These are phyloP conservation scores for Yamadazyma pseudoaaseri DNA, from an alignment of 1,139 yeast species.

Conservation along the genomic window DNA sequence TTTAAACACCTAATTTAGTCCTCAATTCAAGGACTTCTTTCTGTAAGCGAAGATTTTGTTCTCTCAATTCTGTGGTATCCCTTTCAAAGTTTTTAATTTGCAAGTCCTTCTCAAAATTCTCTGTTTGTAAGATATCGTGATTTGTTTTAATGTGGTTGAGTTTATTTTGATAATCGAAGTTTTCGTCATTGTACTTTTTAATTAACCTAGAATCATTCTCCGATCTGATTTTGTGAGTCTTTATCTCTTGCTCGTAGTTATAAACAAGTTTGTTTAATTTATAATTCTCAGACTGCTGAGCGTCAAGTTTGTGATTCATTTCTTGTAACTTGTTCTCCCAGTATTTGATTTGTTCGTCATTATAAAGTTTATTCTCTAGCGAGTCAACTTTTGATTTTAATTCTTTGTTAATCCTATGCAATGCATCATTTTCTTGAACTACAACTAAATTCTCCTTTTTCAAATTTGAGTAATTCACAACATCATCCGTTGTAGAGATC, in stretches of 20 bases:
- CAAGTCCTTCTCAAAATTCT: constrained; percentile 43
- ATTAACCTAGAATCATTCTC: constrained; percentile 37
- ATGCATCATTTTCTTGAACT: constrained; percentile 43
- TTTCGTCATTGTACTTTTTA: constrained; percentile 48
- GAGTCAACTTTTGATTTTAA: constrained; percentile 30
- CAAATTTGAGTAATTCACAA: constrained; percentile 36
- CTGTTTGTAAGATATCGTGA: constrained; percentile 34
- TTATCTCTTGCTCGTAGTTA: constrained; percentile 31
- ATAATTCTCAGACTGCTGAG: constrained; percentile 27
- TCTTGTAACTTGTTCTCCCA: constrained; percentile 42
- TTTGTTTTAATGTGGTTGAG: constrained; percentile 35
- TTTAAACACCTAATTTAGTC: constrained; percentile 26
- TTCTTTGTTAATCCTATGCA: constrained; percentile 36
- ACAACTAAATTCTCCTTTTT: constrained; percentile 40
- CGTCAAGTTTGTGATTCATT: constrained; percentile 31
- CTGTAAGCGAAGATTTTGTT: constrained; percentile 54
- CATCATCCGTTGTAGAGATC: constrained; percentile 29
- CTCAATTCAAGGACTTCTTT: constrained; percentile 67
- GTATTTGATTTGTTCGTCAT: constrained; percentile 44
- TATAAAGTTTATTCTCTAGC: constrained; percentile 43
- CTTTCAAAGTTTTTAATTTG: constrained; percentile 33
- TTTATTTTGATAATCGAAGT: constrained; percentile 46
- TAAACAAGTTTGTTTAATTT: constrained; percentile 33
- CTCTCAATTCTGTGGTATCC: constrained; percentile 49
- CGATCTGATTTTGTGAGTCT: constrained; percentile 36